Conservation (phyloP, 108 stramenopile species). For the Cyclostephanos tholiformis region DNA sequence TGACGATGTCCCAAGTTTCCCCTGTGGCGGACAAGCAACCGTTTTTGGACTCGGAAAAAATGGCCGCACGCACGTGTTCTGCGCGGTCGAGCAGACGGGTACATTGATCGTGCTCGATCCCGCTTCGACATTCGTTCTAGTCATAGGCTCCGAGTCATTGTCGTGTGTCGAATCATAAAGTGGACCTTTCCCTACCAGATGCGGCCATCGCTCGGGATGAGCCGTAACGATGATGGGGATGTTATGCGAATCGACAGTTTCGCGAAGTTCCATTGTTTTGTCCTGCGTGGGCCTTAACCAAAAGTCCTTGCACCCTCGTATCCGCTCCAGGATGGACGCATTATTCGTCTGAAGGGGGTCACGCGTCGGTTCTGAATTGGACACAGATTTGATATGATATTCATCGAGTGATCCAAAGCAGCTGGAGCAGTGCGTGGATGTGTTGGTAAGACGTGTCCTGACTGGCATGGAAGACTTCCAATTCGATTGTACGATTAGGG, state of each 20-base stretch:
- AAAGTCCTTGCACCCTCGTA: constrained; percentile 25
- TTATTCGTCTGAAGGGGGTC: constrained; percentile 6
- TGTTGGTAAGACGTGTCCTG: constrained; percentile 7
- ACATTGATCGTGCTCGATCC: neutral
- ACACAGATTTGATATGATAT: constrained; percentile 6
- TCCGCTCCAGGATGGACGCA: constrained; percentile 18
- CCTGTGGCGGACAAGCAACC: neutral
- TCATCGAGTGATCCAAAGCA: constrained; percentile 24
- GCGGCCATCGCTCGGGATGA: constrained; percentile 25
- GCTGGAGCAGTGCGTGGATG: constrained; percentile 24
- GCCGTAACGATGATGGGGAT: constrained; percentile 19
- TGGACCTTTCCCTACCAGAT: constrained; percentile 25
- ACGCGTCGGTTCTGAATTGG: constrained; percentile 1
- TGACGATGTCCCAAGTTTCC: neutral
- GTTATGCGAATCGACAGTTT: constrained; percentile 3
- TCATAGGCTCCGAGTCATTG: neutral
- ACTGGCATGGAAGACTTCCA: neutral
- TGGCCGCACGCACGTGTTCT: neutral
- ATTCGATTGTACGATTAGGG: neutral
- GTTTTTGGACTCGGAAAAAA: neutral
- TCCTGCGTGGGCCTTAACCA: neutral
- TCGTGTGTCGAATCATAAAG: constrained; percentile 15
- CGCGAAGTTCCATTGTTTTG: constrained; percentile 7
- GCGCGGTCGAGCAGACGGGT: constrained; percentile 3
- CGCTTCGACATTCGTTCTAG: neutral